A percentile compares a stretch with the other conserved stretches of the same genome.
Evolutionary conservation across 371 early-diverging fungal species (phyloP).

Genomic region (Syncephalastrum monosporum): DNA sequence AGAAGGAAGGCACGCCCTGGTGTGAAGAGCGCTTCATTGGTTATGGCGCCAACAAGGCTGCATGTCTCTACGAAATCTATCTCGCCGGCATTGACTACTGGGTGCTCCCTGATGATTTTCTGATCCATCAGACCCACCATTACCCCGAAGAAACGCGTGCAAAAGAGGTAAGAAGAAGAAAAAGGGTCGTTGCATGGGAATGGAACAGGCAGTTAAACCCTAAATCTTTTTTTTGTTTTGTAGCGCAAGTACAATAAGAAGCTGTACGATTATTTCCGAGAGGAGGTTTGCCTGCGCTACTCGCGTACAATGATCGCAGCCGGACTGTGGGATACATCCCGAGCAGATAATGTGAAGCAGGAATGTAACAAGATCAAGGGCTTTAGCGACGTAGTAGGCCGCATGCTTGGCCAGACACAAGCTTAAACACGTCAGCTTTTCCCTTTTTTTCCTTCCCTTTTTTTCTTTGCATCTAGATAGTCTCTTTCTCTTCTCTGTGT

Average conservation of each 20-base stretch:
- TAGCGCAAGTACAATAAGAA: slow-evolving; percentile 67
- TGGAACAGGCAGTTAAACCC: neutral
- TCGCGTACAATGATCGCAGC: slow-evolving; percentile 51
- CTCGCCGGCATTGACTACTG: slow-evolving; percentile 64
- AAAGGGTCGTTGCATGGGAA: neutral
- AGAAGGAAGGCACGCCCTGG: slow-evolving; percentile 63
- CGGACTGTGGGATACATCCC: slow-evolving; percentile 41
- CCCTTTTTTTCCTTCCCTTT: neutral
- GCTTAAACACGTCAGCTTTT: neutral
- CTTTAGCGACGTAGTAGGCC: slow-evolving; percentile 31
- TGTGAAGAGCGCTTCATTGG: slow-evolving; percentile 71
- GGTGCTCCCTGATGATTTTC: slow-evolving; percentile 61
- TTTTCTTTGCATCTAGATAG: neutral
- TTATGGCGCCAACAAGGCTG: slow-evolving; percentile 72
- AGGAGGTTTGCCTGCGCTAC: slow-evolving; percentile 65
- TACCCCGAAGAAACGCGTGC: slow-evolving; percentile 62
- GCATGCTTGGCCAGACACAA: slow-evolving; percentile 12
- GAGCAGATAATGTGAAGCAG: slow-evolving; percentile 43
- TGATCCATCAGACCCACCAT: slow-evolving; percentile 69
- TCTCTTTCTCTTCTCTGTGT: neutral
- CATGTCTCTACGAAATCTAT: slow-evolving; percentile 68
- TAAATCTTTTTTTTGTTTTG: neutral
- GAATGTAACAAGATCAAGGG: slow-evolving; percentile 53
- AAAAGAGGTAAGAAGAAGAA: slow-evolving; percentile 51
- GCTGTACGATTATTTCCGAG: slow-evolving; percentile 62